Evolutionary conservation across 2,329 filamentous ascomycete genomes (phyloP).

Genomic region (Trichoderma koningiopsis): DNA sequence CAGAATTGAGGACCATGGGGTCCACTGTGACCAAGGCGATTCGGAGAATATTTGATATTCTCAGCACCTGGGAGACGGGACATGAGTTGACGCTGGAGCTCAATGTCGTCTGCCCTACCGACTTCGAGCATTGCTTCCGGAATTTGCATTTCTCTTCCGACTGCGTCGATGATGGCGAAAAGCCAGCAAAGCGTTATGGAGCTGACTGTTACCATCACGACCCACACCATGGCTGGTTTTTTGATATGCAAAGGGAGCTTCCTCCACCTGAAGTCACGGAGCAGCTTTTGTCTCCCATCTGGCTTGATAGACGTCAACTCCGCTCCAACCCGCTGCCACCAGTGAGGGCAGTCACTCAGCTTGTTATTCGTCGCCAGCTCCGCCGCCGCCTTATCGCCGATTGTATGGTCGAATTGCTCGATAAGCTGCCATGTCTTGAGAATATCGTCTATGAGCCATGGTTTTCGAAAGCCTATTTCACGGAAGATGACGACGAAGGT

Average conservation of each 20-base stretch:
- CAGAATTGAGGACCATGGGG: neutral
- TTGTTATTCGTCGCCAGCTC: constrained; percentile 34
- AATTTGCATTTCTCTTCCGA: constrained; percentile 33
- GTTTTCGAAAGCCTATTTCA: constrained; percentile 32
- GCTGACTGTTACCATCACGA: constrained; percentile 30
- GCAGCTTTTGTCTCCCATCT: constrained; percentile 33
- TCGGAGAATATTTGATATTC: constrained; percentile 37
- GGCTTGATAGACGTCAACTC: constrained; percentile 27
- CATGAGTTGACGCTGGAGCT: constrained; percentile 38
- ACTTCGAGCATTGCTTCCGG: constrained; percentile 41
- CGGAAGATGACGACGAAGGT: constrained; percentile 27
- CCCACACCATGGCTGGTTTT: constrained; percentile 37
- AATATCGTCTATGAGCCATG: constrained; percentile 40
- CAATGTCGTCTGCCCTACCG: constrained; percentile 39
- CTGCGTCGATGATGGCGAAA: constrained; percentile 27
- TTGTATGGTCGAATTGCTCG: constrained; percentile 30
- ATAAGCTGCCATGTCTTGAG: constrained; percentile 34
- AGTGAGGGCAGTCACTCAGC: no score
- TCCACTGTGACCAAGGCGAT: constrained; percentile 31
- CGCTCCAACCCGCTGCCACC: constrained; percentile 26
- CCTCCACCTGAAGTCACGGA: constrained; percentile 32
- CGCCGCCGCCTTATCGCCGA: constrained; percentile 32
- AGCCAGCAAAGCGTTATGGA: neutral
- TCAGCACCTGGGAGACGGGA: constrained; percentile 35
- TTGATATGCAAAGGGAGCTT: constrained; percentile 32